phyloP scores from a whole-genome alignment of 441 rosid species.

The Populus tomentosa region DNA sequence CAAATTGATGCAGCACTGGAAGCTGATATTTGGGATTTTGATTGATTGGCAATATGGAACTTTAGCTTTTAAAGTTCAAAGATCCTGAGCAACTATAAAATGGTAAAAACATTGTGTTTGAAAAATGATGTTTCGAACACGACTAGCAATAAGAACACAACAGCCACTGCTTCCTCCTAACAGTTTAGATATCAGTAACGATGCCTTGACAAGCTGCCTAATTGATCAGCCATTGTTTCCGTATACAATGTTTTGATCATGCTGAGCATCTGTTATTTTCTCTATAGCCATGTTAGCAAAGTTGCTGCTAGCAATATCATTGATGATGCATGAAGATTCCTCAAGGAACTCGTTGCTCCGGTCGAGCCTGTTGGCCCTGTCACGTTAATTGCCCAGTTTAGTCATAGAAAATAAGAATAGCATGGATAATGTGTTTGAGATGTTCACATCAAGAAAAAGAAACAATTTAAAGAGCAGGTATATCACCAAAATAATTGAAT shows the following conservation, averaged over 20 bases:
- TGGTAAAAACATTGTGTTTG: too few species aligned
- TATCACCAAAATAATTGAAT: too few species aligned
- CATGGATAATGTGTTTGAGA: neutral
- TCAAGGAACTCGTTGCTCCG: conserved; percentile 6
- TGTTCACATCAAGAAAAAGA: too few species aligned
- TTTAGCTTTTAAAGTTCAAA: too few species aligned
- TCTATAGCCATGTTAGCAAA: conserved; percentile 6
- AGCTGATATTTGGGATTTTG: too few species aligned
- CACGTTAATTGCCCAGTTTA: neutral
- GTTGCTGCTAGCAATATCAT: conserved; percentile 9
- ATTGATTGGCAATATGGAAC: too few species aligned
- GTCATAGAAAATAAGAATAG: neutral
- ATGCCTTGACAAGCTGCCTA: neutral
- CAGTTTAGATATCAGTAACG: neutral
- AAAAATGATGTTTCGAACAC: neutral
- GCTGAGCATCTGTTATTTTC: neutral
- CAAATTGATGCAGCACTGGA: too few species aligned
- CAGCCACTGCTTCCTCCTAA: neutral
- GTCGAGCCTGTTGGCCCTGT: neutral
- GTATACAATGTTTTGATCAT: neutral
- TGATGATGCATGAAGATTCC: neutral
- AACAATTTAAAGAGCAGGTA: too few species aligned
- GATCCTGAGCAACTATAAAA: too few species aligned
- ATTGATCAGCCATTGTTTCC: neutral
- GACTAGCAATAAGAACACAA: neutral